Conservation (phyloP, 371 early-diverging fungal genomes). For the Mucor mucedo region DNA sequence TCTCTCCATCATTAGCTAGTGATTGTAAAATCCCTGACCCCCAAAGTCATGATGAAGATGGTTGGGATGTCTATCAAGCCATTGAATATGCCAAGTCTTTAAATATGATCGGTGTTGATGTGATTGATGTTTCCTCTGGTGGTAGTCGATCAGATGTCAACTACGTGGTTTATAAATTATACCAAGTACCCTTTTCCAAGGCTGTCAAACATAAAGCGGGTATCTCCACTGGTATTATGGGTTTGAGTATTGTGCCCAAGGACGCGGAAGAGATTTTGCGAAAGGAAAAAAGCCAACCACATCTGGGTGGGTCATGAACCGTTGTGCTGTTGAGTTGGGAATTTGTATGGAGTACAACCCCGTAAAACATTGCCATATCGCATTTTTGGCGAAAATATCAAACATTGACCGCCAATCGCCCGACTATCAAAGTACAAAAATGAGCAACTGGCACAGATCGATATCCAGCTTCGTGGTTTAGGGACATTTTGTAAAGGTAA, state of each 20-base stretch:
- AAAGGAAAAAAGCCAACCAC: conserved; percentile 68
- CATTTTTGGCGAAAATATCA: no score
- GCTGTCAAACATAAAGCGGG: conserved; percentile 64
- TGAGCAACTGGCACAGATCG: no score
- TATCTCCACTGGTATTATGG: conserved; percentile 74
- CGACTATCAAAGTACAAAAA: no score
- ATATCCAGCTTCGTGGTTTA: no score
- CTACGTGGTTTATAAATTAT: conserved; percentile 60
- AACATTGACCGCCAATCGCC: no score
- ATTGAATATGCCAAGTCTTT: conserved; percentile 61
- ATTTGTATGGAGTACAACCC: conserved; percentile 6
- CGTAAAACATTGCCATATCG: no score
- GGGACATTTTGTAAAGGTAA: no score
- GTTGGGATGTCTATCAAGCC: conserved; percentile 73
- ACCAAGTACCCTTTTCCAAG: conserved; percentile 69
- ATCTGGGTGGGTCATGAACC: conserved; percentile 65
- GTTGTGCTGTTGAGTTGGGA: conserved; percentile 20
- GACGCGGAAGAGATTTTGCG: conserved; percentile 76
- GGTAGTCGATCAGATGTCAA: conserved; percentile 60
- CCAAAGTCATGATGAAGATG: conserved; percentile 33
- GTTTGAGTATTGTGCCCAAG: conserved; percentile 66
- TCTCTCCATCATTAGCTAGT: conserved; percentile 75
- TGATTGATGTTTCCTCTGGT: conserved; percentile 77
- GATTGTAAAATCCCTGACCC: conserved; percentile 60
- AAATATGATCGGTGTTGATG: conserved; percentile 71